phyloP scores from a whole-genome alignment of 257 asterid genomes.

The Capsicum pubescens region DNA sequence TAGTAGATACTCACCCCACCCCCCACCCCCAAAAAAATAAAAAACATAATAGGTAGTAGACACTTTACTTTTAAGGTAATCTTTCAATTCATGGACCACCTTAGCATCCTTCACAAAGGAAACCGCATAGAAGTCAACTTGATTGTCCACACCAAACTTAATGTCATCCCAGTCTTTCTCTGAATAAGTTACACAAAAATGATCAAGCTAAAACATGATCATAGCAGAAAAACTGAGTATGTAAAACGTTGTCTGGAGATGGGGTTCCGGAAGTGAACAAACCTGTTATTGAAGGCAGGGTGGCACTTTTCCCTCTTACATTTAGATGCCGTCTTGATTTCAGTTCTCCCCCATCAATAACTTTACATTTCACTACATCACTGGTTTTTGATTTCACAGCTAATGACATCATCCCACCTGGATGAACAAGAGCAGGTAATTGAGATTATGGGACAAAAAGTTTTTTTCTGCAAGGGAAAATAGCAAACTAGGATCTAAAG shows the following conservation, averaged over 20 bases:
- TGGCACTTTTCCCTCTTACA: conserved; percentile 99
- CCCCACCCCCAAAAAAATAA: neutral
- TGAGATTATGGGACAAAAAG: neutral
- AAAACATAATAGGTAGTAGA: conserved; percentile 28
- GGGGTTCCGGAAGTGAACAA: conserved; percentile 27
- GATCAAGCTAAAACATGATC: conserved; percentile 1
- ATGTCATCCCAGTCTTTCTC: conserved; percentile 99
- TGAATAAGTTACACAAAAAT: conserved; percentile 38
- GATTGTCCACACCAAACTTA: conserved; percentile 95
- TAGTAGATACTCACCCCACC: neutral
- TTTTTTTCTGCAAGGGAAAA: neutral
- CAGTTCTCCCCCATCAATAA: conserved; percentile 95
- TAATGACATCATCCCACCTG: conserved; percentile 99
- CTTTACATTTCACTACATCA: conserved; percentile 76
- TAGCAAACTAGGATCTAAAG: neutral
- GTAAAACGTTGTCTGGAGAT: conserved; percentile 5
- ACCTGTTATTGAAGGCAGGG: conserved; percentile 98
- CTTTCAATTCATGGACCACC: conserved; percentile 90
- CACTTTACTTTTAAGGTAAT: conserved; percentile 71
- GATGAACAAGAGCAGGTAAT: conserved; percentile 20
- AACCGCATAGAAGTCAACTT: conserved; percentile 96
- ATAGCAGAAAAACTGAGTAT: conserved; percentile 27
- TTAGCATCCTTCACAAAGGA: conserved; percentile 96
- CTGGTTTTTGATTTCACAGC: conserved; percentile 80
- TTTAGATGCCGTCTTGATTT: conserved; percentile 94